Conservation (phyloP, 75 land plant genomes). For the Ceratopteris richardii region DNA sequence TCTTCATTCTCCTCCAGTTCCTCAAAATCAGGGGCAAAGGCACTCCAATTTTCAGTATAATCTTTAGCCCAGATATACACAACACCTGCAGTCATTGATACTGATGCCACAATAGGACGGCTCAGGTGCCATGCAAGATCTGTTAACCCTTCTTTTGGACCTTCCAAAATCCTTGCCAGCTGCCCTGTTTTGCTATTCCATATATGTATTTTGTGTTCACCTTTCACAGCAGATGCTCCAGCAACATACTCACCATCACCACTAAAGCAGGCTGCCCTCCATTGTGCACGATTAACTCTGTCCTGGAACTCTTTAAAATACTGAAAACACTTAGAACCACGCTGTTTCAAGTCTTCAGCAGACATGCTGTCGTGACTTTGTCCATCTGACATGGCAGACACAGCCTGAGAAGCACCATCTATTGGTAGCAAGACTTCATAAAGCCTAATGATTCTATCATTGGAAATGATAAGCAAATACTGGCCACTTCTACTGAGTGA, state of each 20-base stretch:
- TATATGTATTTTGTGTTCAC: conserved; percentile 93
- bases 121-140: conserved; percentile 96
- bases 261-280: conserved; percentile 97
- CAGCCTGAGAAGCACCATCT: conserved; percentile 39
- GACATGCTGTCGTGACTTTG: conserved; percentile 18
- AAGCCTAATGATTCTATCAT: conserved; percentile 71
- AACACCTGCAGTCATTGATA: conserved; percentile 64
- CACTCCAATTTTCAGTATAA: conserved; percentile 98
- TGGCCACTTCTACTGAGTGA: conserved; percentile 86
- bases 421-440: conserved; percentile 73
- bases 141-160: conserved; percentile 83
- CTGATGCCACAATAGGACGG: conserved; percentile 74
- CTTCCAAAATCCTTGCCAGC: conserved; percentile 86
- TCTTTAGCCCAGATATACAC: conserved; percentile 97
- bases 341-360: conserved; percentile 38
- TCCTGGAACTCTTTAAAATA: conserved; percentile 81
- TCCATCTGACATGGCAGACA: conserved; percentile 25
- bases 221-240: conserved; percentile 89
- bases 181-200: conserved; percentile 77
- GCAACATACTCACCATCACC: conserved; percentile 95
- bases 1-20: conserved; percentile 98
- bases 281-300: conserved; percentile 69
- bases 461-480: conserved; percentile 79
- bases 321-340: conserved; percentile 51
- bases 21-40: conserved; percentile 98